Conservation (phyloP, 1,284 basidiomycete species). For the Inonotus hispidus region DNA sequence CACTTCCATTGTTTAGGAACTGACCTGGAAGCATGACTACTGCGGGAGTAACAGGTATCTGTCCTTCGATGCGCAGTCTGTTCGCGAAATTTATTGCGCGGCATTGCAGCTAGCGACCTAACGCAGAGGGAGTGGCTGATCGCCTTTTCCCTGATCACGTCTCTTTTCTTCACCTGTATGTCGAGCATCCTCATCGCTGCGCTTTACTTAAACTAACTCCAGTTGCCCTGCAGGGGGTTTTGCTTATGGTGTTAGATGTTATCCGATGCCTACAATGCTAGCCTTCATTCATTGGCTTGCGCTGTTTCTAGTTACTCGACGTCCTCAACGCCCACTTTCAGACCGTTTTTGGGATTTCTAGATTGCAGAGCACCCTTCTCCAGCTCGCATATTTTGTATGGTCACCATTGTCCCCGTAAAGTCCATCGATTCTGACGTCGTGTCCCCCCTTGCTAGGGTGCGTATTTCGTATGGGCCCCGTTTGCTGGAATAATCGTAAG, state of each 20-base stretch:
- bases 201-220: neutral
- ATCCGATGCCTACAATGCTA: neutral
- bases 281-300: conserved; percentile 5
- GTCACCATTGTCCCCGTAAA: neutral
- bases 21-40: conserved; percentile 5
- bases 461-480: conserved; percentile 62
- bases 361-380: conserved; percentile 76
- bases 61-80: neutral
- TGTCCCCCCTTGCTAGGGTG: conserved; percentile 36
- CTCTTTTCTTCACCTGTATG: conserved; percentile 77
- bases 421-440: neutral
- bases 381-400: conserved; percentile 80
- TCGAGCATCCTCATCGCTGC: conserved; percentile 19
- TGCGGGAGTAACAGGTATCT: conserved; percentile 7
- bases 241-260: conserved; percentile 58
- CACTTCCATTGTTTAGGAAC: neutral
- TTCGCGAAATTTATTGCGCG: neutral
- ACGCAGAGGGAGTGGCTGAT: conserved; percentile 42
- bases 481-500: conserved; percentile 51
- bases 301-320: conserved; percentile 61
- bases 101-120: conserved; percentile 40
- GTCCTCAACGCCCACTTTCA: conserved; percentile 83
- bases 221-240: conserved; percentile 48
- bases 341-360: conserved; percentile 62
- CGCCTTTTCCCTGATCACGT: conserved; percentile 69